phyloP scores from a whole-genome alignment of 2,329 filamentous ascomycete species.

The Neofusicoccum sp. region DNA sequence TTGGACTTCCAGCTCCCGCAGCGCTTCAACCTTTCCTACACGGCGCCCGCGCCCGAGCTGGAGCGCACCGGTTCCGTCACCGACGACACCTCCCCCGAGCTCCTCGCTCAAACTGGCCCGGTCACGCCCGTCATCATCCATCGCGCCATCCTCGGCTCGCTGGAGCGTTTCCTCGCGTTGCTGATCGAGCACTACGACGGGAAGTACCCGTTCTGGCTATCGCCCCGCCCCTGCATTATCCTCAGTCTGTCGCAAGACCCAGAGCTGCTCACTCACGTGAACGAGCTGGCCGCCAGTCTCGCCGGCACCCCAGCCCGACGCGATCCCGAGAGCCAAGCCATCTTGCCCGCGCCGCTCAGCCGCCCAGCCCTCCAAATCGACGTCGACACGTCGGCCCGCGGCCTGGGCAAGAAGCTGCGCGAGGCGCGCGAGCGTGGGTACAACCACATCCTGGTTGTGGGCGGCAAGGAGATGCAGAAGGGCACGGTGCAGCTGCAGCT shows the following conservation, averaged over 20 bases:
- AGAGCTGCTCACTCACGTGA: constrained; percentile 54
- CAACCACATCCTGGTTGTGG: constrained; percentile 73
- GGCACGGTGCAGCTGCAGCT: constrained; percentile 12
- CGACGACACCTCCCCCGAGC: not conserved
- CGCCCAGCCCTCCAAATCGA: constrained; percentile 65
- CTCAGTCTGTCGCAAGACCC: constrained; percentile 67
- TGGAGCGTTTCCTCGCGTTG: constrained; percentile 83
- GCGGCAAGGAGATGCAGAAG: constrained; percentile 43
- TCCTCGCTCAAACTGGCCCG: constrained; percentile 53
- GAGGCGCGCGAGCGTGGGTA: constrained; percentile 75
- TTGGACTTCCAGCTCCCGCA: constrained; percentile 88
- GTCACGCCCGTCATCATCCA: constrained; percentile 75
- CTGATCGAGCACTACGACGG: constrained; percentile 82
- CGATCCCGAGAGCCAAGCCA: constrained; percentile 32
- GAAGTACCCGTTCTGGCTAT: constrained; percentile 86
- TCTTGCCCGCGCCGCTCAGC: constrained; percentile 51
- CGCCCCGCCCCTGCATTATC: constrained; percentile 75
- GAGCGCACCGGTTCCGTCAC: constrained; percentile 40
- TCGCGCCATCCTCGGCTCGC: constrained; percentile 79
- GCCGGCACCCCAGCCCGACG: constrained; percentile 31
- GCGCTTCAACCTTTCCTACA: constrained; percentile 76
- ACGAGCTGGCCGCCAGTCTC: constrained; percentile 40
- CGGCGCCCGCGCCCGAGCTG: constrained; percentile 66
- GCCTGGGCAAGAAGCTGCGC: constrained; percentile 69
- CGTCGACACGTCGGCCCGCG: constrained; percentile 65